Conservation (phyloP, 768 basidiomycete genomes). For the Suillus sp. region DNA sequence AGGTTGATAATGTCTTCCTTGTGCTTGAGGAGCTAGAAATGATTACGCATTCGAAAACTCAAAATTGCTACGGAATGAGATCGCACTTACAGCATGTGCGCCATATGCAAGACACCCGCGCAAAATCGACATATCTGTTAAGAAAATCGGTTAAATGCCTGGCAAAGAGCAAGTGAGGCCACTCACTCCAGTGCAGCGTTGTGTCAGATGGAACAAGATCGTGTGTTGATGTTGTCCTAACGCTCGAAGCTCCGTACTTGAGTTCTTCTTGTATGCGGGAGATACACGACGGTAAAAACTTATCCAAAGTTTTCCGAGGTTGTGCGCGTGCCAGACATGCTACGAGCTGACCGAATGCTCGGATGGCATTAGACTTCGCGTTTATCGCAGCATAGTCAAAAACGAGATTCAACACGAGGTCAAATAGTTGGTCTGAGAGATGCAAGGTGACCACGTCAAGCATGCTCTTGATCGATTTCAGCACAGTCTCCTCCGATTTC, state of each 20-base stretch:
- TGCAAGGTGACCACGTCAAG: conserved; percentile 82
- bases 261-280: conserved; percentile 82
- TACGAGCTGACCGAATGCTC: conserved; percentile 87
- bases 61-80: not conserved
- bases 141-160: conserved; percentile 4
- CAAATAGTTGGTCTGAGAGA: conserved; percentile 64
- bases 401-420: conserved; percentile 81
- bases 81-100: conserved; percentile 54
- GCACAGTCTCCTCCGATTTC: conserved; percentile 74
- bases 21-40: conserved; percentile 65
- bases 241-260: conserved; percentile 86
- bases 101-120: conserved; percentile 82
- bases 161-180: not conserved
- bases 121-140: conserved; percentile 74
- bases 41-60: conserved; percentile 9
- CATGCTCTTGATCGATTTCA: conserved; percentile 79
- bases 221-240: conserved; percentile 76
- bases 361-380: conserved; percentile 87
- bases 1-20: conserved; percentile 65
- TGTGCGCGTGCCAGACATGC: conserved; percentile 79
- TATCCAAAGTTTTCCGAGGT: conserved; percentile 73
- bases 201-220: conserved; percentile 80
- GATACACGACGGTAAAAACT: conserved; percentile 78
- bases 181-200: conserved; percentile 90
- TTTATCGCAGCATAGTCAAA: conserved; percentile 88